Evolutionary conservation across 305 asterid species (phyloP).

Genomic region (Fraxinus albicans): DNA sequence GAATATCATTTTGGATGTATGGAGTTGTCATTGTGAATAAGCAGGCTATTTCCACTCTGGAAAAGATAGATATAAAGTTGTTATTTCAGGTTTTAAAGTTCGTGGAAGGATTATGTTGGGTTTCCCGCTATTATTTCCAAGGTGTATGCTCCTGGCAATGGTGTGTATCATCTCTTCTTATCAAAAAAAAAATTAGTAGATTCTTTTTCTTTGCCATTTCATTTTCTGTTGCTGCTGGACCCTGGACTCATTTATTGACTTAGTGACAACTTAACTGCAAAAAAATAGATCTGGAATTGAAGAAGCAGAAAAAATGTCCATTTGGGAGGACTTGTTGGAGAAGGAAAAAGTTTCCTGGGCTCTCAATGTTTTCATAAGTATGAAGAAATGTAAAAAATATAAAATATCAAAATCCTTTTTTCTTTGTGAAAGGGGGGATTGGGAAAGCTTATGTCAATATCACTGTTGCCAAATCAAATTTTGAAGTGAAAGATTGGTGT

Average conservation of each 20-base stretch:
- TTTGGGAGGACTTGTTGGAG: slow-evolving; percentile 12
- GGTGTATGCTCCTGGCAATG: slow-evolving; percentile 99
- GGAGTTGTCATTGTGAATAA: not conserved
- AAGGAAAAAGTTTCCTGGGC: slow-evolving; percentile 3
- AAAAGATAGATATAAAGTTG: slow-evolving; percentile 20
- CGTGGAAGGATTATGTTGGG: slow-evolving; percentile 97
- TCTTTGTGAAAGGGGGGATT: slow-evolving; percentile 7
- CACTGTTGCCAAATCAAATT: slow-evolving; percentile 11
- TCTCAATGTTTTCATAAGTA: slow-evolving; percentile 6
- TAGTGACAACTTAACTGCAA: not conserved
- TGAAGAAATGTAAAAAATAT: not conserved
- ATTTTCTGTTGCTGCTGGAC: slow-evolving; percentile 8
- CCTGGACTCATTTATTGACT: slow-evolving; percentile 12
- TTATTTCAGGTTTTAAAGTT: slow-evolving; percentile 68
- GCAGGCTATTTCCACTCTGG: slow-evolving; percentile 10
- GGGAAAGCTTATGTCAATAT: slow-evolving; percentile 15
- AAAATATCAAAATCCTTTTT: not conserved
- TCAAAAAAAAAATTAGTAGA: not conserved
- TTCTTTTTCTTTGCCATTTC: slow-evolving; percentile 15
- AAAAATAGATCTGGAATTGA: slow-evolving; percentile 15
- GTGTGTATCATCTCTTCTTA: slow-evolving; percentile 45
- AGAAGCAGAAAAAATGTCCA: slow-evolving; percentile 15
- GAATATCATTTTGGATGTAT: not conserved
- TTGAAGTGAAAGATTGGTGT: not conserved
- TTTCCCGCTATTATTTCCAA: slow-evolving; percentile 96